A percentile compares a stretch with the other conserved stretches of the same genome.
Evolutionary conservation across 192 early-diverging fungal species (phyloP).

Genomic region (Backusella mclennaniae): DNA sequence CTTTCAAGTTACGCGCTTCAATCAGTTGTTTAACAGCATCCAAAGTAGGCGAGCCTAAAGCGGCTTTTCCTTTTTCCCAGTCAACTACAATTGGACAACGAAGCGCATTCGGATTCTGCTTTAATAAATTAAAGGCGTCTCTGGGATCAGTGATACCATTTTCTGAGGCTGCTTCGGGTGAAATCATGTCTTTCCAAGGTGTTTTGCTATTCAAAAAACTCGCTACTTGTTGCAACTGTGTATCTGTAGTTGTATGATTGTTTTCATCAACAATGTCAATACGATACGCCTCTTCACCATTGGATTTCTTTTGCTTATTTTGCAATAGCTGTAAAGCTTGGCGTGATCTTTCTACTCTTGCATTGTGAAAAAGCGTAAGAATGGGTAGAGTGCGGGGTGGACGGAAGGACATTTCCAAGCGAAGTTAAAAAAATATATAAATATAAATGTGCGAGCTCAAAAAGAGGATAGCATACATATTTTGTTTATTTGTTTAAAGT

Average conservation of each 20-base stretch:
- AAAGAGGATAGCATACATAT: not conserved
- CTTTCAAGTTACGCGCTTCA: not conserved
- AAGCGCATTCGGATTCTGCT: constrained; percentile 11
- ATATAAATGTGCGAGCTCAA: not conserved
- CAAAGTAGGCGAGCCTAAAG: constrained; percentile 12
- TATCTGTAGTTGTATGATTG: constrained; percentile 13
- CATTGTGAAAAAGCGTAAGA: constrained; percentile 36
- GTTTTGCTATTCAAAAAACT: constrained; percentile 14
- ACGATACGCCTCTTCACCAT: constrained; percentile 11
- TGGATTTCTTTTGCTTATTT: constrained; percentile 2
- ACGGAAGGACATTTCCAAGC: constrained; percentile 30
- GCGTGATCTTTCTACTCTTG: constrained; percentile 8
- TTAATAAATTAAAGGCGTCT: constrained; percentile 10
- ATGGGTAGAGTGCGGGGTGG: constrained; percentile 26
- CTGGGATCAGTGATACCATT: not conserved
- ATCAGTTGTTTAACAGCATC: constrained; percentile 16
- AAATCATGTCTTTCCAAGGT: constrained; percentile 24
- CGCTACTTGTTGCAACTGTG: constrained; percentile 22
- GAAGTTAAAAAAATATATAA: not conserved
- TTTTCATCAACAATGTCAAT: constrained; percentile 29
- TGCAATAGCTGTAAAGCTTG: constrained; percentile 17
- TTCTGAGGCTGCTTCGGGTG: constrained; percentile 15
- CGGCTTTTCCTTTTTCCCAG: constrained; percentile 39
- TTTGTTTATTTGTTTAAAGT: not conserved
- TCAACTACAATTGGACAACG: constrained; percentile 37